Evolutionary conservation across 768 basidiomycete species (phyloP).

Genomic region (Mycena galopus): DNA sequence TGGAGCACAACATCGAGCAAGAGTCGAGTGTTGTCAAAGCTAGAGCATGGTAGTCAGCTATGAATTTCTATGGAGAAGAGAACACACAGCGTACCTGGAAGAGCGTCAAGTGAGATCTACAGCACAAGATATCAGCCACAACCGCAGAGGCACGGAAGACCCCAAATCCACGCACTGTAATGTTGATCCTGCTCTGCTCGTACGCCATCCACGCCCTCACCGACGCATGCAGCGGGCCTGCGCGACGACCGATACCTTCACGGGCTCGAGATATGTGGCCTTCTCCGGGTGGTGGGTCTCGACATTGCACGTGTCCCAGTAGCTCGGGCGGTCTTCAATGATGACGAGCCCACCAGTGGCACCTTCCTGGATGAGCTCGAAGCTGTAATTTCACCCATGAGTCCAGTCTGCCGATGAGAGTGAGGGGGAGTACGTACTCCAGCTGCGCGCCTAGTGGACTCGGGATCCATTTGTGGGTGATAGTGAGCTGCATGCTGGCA

Average conservation of each 20-base stretch:
- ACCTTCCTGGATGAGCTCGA: slow-evolving; percentile 68
- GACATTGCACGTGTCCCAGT: slow-evolving; percentile 94
- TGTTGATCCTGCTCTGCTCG: no score
- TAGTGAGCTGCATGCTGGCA: background rate
- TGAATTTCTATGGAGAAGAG: no score
- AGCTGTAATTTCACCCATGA: background rate
- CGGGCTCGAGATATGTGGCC: slow-evolving; percentile 76
- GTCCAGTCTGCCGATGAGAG: background rate
- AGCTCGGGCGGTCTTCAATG: slow-evolving; percentile 90
- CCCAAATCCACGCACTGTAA: slow-evolving; percentile 65
- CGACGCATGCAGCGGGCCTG: slow-evolving; percentile 91
- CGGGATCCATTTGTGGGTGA: slow-evolving; percentile 4
- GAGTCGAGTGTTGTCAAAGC: no score
- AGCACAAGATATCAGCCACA: no score
- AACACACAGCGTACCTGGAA: no score
- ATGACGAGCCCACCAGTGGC: slow-evolving; percentile 91
- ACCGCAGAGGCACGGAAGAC: background rate
- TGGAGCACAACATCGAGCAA: no score
- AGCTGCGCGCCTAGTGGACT: background rate
- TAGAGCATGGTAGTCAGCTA: no score
- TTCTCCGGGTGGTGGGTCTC: slow-evolving; percentile 95
- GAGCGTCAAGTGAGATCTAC: slow-evolving; percentile 83
- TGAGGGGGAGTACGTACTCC: background rate
- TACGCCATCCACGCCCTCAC: slow-evolving; percentile 85
- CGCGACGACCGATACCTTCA: slow-evolving; percentile 73